Percentiles rank a stretch among this genome's conserved stretches.
phyloP scores from a whole-genome alignment of 257 asterid species.

The Cordia subcordata region DNA sequence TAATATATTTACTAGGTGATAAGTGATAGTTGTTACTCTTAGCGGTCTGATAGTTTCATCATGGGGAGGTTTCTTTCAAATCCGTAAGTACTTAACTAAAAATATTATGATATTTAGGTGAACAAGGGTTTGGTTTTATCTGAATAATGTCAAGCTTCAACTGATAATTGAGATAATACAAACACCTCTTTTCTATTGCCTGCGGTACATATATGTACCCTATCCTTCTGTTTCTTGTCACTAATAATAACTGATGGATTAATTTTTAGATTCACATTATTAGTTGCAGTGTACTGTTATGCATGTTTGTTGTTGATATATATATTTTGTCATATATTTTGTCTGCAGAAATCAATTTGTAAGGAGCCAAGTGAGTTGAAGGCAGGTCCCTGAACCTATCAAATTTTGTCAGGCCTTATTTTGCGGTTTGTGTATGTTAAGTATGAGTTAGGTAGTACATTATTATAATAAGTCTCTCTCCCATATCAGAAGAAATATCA shows the following conservation, averaged over 20 bases:
- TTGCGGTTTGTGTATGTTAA: not conserved
- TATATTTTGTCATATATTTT: slow-evolving; percentile 5
- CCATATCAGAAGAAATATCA: too few species aligned
- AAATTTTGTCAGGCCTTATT: not conserved
- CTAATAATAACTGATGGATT: not conserved
- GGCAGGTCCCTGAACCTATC: slow-evolving; percentile 36
- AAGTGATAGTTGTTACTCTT: not conserved
- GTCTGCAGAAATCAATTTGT: slow-evolving; percentile 74
- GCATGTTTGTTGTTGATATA: not conserved
- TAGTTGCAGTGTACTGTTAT: not conserved
- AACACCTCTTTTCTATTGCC: not conserved
- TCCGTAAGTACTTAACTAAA: too few species aligned
- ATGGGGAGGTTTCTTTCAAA: not conserved
- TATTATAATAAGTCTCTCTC: too few species aligned
- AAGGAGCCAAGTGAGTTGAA: slow-evolving; percentile 66
- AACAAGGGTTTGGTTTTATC: too few species aligned
- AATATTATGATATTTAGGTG: too few species aligned
- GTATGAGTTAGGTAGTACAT: too few species aligned
- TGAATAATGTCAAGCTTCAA: too few species aligned
- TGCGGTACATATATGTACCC: not conserved
- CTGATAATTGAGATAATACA: not conserved
- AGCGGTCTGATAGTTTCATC: not conserved
- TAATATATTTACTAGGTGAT: too few species aligned
- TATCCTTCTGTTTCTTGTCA: not conserved
- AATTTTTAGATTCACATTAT: not conserved